Conservation (phyloP, 148 eudicot genomes). For the Cornus kousa region DNA sequence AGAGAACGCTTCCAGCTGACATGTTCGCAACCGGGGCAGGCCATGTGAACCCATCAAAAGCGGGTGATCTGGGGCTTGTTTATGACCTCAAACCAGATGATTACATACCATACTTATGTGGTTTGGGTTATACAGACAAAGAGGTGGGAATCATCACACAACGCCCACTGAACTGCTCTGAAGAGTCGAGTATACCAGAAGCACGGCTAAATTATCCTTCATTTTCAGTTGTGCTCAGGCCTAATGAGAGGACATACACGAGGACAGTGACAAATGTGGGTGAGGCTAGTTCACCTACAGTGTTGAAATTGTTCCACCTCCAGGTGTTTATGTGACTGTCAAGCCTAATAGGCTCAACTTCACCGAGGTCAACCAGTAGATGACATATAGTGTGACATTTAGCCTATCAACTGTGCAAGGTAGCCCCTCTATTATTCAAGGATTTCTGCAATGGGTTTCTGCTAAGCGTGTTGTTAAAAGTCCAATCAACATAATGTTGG, state of each 20-base stretch:
- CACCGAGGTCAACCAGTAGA: constrained; percentile 15
- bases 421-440: constrained; percentile 2
- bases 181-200: constrained; percentile 18
- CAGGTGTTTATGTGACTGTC: constrained; percentile 15
- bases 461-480: constrained; percentile 22
- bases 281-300: constrained; percentile 20
- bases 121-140: constrained; percentile 23
- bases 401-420: background rate
- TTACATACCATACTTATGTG: constrained; percentile 34
- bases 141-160: constrained; percentile 16
- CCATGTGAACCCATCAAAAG: constrained; percentile 37
- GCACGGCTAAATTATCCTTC: constrained; percentile 42
- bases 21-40: constrained; percentile 35
- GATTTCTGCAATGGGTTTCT: constrained; percentile 23
- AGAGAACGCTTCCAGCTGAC: constrained; percentile 14
- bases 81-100: constrained; percentile 34
- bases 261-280: constrained; percentile 39
- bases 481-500: constrained; percentile 10
- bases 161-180: constrained; percentile 12
- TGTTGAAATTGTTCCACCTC: constrained; percentile 7
- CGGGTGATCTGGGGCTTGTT: constrained; percentile 36
- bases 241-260: constrained; percentile 6
- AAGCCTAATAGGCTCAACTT: constrained; percentile 16
- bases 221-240: constrained; percentile 14
- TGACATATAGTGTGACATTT: constrained; percentile 26